Base-by-base conservation (phyloP, 768 basidiomycete genomes). In the Suillus cothurnatus region DNA sequence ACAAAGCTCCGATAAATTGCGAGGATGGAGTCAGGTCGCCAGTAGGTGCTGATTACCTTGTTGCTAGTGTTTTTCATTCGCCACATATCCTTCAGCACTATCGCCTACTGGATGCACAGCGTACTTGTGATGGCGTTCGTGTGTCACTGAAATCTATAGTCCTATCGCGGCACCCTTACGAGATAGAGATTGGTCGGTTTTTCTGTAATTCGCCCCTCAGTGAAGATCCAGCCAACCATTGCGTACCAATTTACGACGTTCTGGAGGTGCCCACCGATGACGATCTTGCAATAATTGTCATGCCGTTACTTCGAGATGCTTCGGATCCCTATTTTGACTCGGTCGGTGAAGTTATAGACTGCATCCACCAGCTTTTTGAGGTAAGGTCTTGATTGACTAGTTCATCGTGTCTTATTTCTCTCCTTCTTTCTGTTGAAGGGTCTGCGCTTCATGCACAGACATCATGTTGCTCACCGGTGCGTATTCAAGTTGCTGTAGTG, bases 391-490 rank as follows among this genome's bases (percentile, higher is more conserved):
- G 4, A 23, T 41, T 36, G 3, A 15, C n/a, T 11, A 47, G 66
- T 15, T 5, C 2, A 6, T 64, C 8, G 58, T 49, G 6, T 28
- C 17, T 28, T 1, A 23, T 23, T 41, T 15, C 4, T 12, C n/a
- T n/a, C n/a, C n/a, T 58, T 38, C 5, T 15, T 34, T 32, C 11
- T 12, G 21, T 38, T 43, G 14, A 50, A 80, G 79, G 77, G 79
- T 0, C 62, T 81, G 3, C 67, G 72, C 52, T 80, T 80, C 64
- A 77, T 82, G 70, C 81, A 82, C 64, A 62, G 70, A 2, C 71
- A 80, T 39, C 69, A 70, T 17, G 69, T 81, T 4, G 81, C 80
- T 6, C 81, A 81, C 60, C 64, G 77, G 81, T 80, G 55, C 3
- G 73, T 59, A 28, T 21, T 9, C n/a, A 26, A 14, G 28, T 45